A percentile compares a stretch with the other conserved stretches of the same genome.
phyloP scores from a whole-genome alignment of 106 monocot genomes.

The Platanthera zijinensis region DNA sequence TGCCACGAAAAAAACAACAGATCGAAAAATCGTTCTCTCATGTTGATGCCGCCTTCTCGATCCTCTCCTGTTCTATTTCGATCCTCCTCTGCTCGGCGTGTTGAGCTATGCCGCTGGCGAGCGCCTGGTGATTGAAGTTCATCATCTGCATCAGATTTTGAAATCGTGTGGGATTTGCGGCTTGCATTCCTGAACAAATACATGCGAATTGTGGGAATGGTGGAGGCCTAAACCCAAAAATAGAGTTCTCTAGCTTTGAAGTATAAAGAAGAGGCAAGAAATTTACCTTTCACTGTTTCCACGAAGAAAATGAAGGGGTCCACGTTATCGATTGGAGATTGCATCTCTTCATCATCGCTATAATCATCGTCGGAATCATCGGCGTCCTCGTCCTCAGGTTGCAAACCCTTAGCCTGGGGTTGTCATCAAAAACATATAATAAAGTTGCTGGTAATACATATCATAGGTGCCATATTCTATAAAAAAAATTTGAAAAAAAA shows the following conservation, averaged over 20 bases:
- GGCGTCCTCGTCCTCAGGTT: slow-evolving; percentile 59
- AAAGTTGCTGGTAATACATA: background rate
- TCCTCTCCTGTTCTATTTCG: slow-evolving; percentile 84
- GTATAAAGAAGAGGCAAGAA: background rate
- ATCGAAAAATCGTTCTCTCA: slow-evolving; percentile 7
- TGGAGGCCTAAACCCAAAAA: background rate
- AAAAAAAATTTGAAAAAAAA: too few species aligned
- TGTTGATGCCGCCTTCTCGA: slow-evolving; percentile 44
- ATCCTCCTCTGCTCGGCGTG: slow-evolving; percentile 58
- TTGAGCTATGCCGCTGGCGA: slow-evolving; percentile 71
- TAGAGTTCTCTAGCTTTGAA: too few species aligned
- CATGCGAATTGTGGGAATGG: background rate
- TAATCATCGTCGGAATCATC: slow-evolving; percentile 76
- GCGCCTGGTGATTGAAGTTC: slow-evolving; percentile 70
- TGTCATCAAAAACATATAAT: background rate
- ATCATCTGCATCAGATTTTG: slow-evolving; percentile 74
- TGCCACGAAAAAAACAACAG: background rate
- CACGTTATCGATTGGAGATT: slow-evolving; percentile 85
- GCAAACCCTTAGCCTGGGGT: slow-evolving; percentile 66
- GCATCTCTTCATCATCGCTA: slow-evolving; percentile 76
- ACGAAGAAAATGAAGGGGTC: slow-evolving; percentile 91
- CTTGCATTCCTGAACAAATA: slow-evolving; percentile 52
- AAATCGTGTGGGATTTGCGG: slow-evolving; percentile 59
- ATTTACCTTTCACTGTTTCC: slow-evolving; percentile 70
- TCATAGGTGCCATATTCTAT: too few species aligned